Percentiles rank a stretch among this genome's conserved stretches.
phyloP scores from a whole-genome alignment of 306 rosid species.

The Lathyrus sativus region DNA sequence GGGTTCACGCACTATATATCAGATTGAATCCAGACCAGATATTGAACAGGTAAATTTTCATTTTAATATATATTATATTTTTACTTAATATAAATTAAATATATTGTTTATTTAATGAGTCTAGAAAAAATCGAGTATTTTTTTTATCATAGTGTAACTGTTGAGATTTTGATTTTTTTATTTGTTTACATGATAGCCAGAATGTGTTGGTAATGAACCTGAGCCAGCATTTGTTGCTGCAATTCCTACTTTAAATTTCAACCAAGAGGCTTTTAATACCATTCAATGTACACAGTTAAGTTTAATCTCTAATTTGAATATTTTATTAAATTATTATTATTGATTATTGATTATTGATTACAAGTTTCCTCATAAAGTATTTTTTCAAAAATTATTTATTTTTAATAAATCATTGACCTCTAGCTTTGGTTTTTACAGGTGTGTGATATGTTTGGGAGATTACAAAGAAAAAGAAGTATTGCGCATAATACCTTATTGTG shows the following conservation, averaged over 20 bases:
- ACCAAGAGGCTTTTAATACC: slow-evolving; percentile 69
- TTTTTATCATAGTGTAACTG: too few species aligned
- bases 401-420: background rate
- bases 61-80: background rate
- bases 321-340: background rate
- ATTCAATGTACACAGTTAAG: slow-evolving; percentile 78
- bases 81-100: too few species aligned
- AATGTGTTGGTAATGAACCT: slow-evolving; percentile 51
- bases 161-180: slow-evolving; percentile 25
- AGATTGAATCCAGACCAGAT: slow-evolving; percentile 67
- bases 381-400: background rate
- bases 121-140: too few species aligned
- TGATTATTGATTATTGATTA: too few species aligned
- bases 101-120: too few species aligned
- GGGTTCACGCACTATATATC: slow-evolving; percentile 55
- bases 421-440: slow-evolving; percentile 50
- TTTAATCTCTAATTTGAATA: background rate
- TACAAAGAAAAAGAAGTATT: slow-evolving; percentile 84
- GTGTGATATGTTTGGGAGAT: slow-evolving; percentile 88
- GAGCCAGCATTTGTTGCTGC: slow-evolving; percentile 81
- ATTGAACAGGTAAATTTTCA: slow-evolving; percentile 67
- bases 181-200: slow-evolving; percentile 74
- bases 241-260: slow-evolving; percentile 80
- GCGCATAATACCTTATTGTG: slow-evolving; percentile 91
- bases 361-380: background rate